Base-by-base conservation (phyloP, 805 yeast genomes). In the Ogataea trehaloabstinens region DNA sequence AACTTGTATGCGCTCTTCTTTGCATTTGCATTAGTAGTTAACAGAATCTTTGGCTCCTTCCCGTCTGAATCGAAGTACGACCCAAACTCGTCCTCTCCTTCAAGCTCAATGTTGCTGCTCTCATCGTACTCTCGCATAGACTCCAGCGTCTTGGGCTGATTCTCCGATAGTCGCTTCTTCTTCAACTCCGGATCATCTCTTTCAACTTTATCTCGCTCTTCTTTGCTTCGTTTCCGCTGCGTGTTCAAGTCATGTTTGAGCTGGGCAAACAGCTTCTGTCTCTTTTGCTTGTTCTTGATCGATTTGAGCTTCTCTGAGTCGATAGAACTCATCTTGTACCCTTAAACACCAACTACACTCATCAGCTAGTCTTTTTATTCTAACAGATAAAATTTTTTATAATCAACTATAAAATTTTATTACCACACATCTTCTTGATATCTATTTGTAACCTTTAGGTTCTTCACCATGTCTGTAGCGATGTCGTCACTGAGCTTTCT, bases 401-500 rank as follows among this genome's bases (percentile, higher is more conserved):
- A n/a, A n/a, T n/a, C n/a, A n/a, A n/a, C n/a, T n/a, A n/a, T n/a
- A n/a, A n/a, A n/a, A n/a, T n/a, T n/a, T n/a, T n/a, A n/a, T n/a
- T n/a, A 91, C 99, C 99, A 91, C 11, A 91, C 96, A 72, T 91
- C 99, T 67, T 93, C 98, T 68, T 91, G 99, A 64, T 89, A 91
- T 65, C 83, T 79, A 60, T 90, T 91, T 52, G 84, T 82, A 19
- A 86, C 79, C 62, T 85, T 86, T 68, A 85, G 75, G 47, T 81
- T 75, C 67, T 87, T 85, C 43, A 88, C 74, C 56, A 85, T 70
- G 42, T 84, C 93, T 38, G 77, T 75, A 11, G 95, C 96, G 48
- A 78, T 80, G 24, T 74, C 83, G 41, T 71, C 73, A 5, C 81
- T 49, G 20, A 88, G 64, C n/a, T 72, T 75, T 55, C 90, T 81